These are phyloP conservation scores for Kuraishia capsulata DNA, from an alignment of 805 yeast genomes.

Conservation along the genomic window DNA sequence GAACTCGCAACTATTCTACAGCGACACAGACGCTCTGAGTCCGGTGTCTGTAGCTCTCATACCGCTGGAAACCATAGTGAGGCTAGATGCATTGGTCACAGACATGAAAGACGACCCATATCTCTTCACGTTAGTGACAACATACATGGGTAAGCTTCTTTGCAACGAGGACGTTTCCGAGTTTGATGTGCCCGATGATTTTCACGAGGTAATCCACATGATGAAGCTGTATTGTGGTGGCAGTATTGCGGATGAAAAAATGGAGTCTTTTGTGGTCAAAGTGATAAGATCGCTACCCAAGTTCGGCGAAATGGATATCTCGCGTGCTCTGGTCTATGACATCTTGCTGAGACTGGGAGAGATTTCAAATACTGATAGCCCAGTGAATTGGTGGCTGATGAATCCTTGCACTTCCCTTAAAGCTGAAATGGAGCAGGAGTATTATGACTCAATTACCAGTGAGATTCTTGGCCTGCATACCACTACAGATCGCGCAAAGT, in stretches of 20 bases:
- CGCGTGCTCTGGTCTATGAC: slow-evolving; percentile 45
- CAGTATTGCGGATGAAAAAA: slow-evolving; percentile 34
- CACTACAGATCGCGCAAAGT: neutral
- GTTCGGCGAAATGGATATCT: slow-evolving; percentile 31
- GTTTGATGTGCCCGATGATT: slow-evolving; percentile 16
- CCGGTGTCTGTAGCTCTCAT: slow-evolving; percentile 34
- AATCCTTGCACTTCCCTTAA: slow-evolving; percentile 34
- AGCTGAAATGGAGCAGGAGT: slow-evolving; percentile 33
- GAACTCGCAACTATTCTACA: slow-evolving; percentile 28
- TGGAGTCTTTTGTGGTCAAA: slow-evolving; percentile 39
- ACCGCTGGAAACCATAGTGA: slow-evolving; percentile 29
- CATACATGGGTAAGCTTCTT: slow-evolving; percentile 4
- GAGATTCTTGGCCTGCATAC: neutral
- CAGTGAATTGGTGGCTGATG: slow-evolving; percentile 38
- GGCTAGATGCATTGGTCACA: slow-evolving; percentile 22
- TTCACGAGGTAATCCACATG: slow-evolving; percentile 31
- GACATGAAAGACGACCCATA: slow-evolving; percentile 15
- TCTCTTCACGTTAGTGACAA: slow-evolving; percentile 13
- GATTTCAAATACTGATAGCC: slow-evolving; percentile 29
- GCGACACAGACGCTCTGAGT: slow-evolving; percentile 9
- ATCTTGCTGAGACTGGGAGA: slow-evolving; percentile 27
- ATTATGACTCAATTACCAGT: slow-evolving; percentile 17
- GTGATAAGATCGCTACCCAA: slow-evolving; percentile 22
- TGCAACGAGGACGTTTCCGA: neutral
- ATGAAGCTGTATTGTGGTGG: slow-evolving; percentile 50